These are phyloP conservation scores for Penicillium sp. DNA, from an alignment of 2,329 filamentous ascomycete genomes.

Conservation along the genomic window DNA sequence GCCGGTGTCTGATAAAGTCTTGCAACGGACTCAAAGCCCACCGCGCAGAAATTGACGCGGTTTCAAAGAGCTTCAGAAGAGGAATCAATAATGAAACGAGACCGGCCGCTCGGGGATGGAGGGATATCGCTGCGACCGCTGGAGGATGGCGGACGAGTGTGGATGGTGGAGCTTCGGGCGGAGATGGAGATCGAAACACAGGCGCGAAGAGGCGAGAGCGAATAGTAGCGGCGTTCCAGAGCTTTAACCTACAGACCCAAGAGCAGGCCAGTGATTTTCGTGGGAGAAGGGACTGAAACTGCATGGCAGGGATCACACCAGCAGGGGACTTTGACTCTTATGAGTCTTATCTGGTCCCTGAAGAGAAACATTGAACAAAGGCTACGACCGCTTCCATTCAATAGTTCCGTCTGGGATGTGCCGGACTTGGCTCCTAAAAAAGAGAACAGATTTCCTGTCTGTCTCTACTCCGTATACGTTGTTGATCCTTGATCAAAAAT, in stretches of 20 bases:
- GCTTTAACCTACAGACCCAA: neutral
- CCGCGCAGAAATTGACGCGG: neutral
- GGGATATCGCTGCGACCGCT: neutral
- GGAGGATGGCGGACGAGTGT: neutral
- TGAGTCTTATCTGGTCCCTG: conserved; percentile 5
- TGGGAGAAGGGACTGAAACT: neutral
- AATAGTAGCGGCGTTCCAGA: neutral
- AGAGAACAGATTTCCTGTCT: neutral
- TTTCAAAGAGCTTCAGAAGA: neutral
- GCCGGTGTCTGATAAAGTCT: conserved; percentile 10
- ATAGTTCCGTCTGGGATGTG: neutral
- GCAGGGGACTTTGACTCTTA: neutral
- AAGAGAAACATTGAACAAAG: neutral
- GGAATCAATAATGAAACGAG: conserved; percentile 1
- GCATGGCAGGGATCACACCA: neutral
- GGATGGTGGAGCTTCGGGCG: conserved; percentile 19
- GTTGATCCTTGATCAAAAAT: neutral
- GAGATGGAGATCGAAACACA: conserved; percentile 14
- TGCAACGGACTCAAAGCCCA: neutral
- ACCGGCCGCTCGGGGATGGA: neutral
- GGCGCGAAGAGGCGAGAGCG: neutral
- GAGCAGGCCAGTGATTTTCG: neutral
- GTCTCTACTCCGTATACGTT: neutral
- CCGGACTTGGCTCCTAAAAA: neutral
- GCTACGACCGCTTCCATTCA: neutral